Base-by-base conservation (phyloP, 306 rosid genomes). In the Glycine latifolia region DNA sequence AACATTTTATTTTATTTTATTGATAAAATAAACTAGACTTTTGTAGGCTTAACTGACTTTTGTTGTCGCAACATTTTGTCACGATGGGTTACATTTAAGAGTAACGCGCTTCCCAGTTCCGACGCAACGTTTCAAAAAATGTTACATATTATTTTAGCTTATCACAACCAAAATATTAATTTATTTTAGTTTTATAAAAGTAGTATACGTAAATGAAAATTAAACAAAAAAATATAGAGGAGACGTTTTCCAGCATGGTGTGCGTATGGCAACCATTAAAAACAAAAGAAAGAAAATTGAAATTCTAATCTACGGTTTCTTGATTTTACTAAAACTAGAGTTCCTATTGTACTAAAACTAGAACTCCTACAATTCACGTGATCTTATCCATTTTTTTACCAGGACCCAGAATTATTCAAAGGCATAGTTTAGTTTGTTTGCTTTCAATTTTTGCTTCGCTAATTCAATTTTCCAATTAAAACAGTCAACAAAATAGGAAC, bases 351-450 rank as follows among this genome's bases (percentile, higher is more conserved):
- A 12, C 59, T 67, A 33, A 81, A 66, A 67, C 35, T 47, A 67
- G 71, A 15, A 47, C 47, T 47, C n/a, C 26, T 12, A 2, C 12
- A 13, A 17, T 49, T 82, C 58, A 58, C 37, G 71, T 41, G 49
- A 81, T 81, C 35, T 81, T 33, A 76, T 68, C 81, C 66, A 46
- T 10, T 35, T 20, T 58, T 82, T 76, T 47, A 47, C 73, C 39
- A 49, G 10, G 71, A 16, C 12, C 26, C 26, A 68, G 55, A 48
- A 48, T 7, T 7, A 67, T 56, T 67, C 63, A 81, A 67, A 56
- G 55, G 6, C 6, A 26, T 26, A 39, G 73, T 6, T 52, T 53
- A 39, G 56, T 26, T 43, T 53, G 13, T 49, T 17, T 10, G 49
- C 10, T 15, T 59, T 46, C 31, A 9, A 15, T 8, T 48, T 60